Conservation (phyloP, 2,329 filamentous ascomycete genomes). For the Cadophora gregata region DNA sequence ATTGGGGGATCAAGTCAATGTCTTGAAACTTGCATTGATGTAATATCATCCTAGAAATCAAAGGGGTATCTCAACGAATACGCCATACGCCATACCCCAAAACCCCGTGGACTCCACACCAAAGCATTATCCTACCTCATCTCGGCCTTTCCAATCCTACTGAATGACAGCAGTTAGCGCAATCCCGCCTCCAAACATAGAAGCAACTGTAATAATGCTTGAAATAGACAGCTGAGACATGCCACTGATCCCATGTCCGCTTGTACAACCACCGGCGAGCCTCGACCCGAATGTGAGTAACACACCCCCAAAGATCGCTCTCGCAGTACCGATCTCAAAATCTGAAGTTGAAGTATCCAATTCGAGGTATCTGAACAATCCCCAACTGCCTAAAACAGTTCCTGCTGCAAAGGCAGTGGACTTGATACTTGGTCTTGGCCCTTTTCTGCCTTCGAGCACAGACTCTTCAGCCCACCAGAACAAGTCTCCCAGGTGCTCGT, state of each 20-base stretch:
- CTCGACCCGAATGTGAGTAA: conserved; percentile 65
- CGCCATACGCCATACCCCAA: not conserved
- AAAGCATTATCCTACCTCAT: not conserved
- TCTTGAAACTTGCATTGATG: not conserved
- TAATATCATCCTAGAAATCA: not conserved
- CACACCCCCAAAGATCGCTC: conserved; percentile 59
- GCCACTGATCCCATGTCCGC: conserved; percentile 72
- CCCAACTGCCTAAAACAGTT: conserved; percentile 54
- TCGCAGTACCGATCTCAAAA: conserved; percentile 44
- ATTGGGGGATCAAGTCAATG: not conserved
- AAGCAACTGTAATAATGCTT: conserved; percentile 65
- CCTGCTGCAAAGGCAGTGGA: conserved; percentile 58
- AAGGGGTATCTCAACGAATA: not conserved
- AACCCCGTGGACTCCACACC: not conserved
- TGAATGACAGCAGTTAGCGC: conserved; percentile 18
- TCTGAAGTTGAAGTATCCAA: conserved; percentile 31
- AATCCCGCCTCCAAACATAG: conserved; percentile 62
- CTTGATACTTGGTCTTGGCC: conserved; percentile 21
- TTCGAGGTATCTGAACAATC: conserved; percentile 20
- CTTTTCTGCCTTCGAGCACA: conserved; percentile 5
- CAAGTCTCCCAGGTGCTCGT: conserved; percentile 64
- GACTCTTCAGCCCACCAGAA: conserved; percentile 48
- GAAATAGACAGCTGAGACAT: conserved; percentile 66
- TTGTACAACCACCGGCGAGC: conserved; percentile 70
- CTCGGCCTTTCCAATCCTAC: not conserved